phyloP scores from a whole-genome alignment of 2,329 filamentous ascomycete genomes.

The Cordyceps farinosa region DNA sequence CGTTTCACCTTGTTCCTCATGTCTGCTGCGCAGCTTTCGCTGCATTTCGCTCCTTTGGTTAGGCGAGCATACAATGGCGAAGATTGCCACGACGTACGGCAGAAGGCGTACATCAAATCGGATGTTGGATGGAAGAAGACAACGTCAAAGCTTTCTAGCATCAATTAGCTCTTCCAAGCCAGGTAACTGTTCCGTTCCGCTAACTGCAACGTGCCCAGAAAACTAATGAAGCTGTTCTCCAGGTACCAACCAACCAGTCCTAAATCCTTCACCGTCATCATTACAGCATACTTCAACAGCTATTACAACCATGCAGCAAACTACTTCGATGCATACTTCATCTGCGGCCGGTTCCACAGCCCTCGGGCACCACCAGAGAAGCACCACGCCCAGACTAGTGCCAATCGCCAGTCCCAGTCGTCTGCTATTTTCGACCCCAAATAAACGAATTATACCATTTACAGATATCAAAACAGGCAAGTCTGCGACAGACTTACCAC shows the following conservation, averaged over 20 bases:
- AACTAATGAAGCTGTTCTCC: neutral
- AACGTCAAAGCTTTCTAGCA: neutral
- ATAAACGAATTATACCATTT: too few species aligned
- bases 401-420: neutral
- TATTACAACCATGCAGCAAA: neutral
- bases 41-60: constrained; percentile 14
- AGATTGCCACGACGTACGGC: constrained; percentile 1
- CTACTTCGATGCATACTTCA: neutral
- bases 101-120: constrained; percentile 5
- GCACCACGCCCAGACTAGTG: neutral
- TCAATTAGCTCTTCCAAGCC: neutral
- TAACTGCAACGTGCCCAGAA: neutral
- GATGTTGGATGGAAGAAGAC: constrained; percentile 2
- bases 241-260: neutral
- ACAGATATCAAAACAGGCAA: neutral
- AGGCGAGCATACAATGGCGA: constrained; percentile 5
- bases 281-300: neutral
- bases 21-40: neutral
- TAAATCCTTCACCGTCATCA: neutral
- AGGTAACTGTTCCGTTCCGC: neutral
- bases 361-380: neutral
- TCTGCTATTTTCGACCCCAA: neutral
- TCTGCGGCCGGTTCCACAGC: neutral
- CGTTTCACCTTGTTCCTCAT: constrained; percentile 2
- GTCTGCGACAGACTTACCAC: neutral